Evolutionary conservation across 768 basidiomycete species (phyloP), one percentile per base, ranked within the genome.

Genomic region (Naganishia vaughanmartiniae): DNA sequence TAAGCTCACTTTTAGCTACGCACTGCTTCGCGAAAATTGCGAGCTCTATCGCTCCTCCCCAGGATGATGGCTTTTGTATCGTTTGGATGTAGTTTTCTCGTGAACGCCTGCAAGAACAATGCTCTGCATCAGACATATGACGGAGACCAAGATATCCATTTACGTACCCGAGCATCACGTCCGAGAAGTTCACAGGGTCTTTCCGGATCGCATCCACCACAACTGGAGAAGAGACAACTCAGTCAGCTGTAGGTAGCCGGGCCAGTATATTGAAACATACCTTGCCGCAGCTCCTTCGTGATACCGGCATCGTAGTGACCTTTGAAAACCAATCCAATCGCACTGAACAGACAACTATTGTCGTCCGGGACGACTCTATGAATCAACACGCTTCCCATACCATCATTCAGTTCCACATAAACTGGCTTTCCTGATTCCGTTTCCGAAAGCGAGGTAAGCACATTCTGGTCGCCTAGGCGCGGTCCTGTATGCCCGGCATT

Each of bases 1-100:
- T 12, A 28, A 34, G 31, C 65, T 15, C 5, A 39, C 36, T 30
- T 33, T 19, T 24, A 11, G 6, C 30, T 6, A 72, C 78, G 73
- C 51, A 79, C 78, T 95, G 88, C 10, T 86, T 83, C 2, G 94
- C 88, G 71, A 98, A 88, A 73, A 97, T 87, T 9, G 88, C 84
- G 2, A 98, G 87, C 73, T 85, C 83, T 82, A 98, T 97, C 0
- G 95, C 95, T 19, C 95, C 95, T 60, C 95, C 95, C 95, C 95
- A 98, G 0, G 90, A 87, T 2, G 85, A 82, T 0, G 91, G 87
- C 55, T 88, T 89, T 57, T 88, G 83, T 73, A 98, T 98, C 4
- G 90, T 90, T 6, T 84, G 73, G 72, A 93, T 90, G 81, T 98
- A 98, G 60, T 87, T 84, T 34, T 87, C 85, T n/a, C 84, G 84